phyloP scores from a whole-genome alignment of 345 rosid species.

The Brassica rapa region DNA sequence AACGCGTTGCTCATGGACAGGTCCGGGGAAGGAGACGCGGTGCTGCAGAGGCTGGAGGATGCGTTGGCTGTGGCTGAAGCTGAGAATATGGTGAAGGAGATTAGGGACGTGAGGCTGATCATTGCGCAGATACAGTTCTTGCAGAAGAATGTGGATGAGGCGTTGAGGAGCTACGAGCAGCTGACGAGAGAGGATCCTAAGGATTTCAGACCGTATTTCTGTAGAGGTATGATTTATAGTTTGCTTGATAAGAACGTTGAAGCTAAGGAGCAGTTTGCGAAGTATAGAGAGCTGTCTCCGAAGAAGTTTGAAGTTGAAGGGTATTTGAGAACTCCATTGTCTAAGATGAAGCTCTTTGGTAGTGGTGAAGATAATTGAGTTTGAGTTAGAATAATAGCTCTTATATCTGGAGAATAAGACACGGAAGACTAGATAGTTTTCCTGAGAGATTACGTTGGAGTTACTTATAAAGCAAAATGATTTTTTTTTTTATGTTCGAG shows the following conservation, averaged over 20 bases:
- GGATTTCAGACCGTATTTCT: slow-evolving; percentile 82
- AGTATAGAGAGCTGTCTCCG: slow-evolving; percentile 74
- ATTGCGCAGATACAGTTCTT: slow-evolving; percentile 83
- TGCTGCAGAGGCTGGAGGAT: slow-evolving; percentile 63
- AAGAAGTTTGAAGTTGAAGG: slow-evolving; percentile 79
- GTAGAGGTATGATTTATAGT: slow-evolving; percentile 80
- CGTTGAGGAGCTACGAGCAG: slow-evolving; percentile 68
- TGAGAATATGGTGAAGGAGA: slow-evolving; percentile 65
- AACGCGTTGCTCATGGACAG: slow-evolving; percentile 81
- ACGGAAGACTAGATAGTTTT: slow-evolving; percentile 9
- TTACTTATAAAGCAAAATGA: not conserved
- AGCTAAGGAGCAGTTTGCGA: slow-evolving; percentile 77
- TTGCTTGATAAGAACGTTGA: slow-evolving; percentile 74
- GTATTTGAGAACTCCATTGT: slow-evolving; percentile 66
- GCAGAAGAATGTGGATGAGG: slow-evolving; percentile 84
- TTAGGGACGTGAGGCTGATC: slow-evolving; percentile 76
- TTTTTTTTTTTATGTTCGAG: not conserved
- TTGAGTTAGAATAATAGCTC: slow-evolving; percentile 6
- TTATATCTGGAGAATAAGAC: slow-evolving; percentile 29
- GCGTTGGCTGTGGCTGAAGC: slow-evolving; percentile 65
- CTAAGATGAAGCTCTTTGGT: slow-evolving; percentile 75
- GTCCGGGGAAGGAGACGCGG: slow-evolving; percentile 76
- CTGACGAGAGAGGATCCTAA: slow-evolving; percentile 68
- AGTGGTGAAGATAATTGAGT: slow-evolving; percentile 54
- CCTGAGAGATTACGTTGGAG: slow-evolving; percentile 22